Evolutionary conservation across 495 filamentous ascomycete genomes (phyloP), one percentile per base, ranked within the genome.

Genomic region (Aspergillus affinis): DNA sequence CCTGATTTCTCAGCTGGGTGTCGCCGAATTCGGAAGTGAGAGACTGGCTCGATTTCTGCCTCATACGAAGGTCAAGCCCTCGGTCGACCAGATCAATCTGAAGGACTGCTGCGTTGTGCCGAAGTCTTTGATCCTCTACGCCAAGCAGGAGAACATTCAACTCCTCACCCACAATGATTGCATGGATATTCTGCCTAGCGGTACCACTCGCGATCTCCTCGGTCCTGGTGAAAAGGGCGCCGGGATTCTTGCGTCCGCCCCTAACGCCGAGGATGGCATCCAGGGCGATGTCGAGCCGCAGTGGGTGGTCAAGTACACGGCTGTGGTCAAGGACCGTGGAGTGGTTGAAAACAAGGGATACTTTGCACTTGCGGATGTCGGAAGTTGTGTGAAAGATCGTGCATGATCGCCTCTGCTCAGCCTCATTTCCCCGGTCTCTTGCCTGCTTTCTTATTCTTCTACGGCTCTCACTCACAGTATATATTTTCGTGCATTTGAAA

Each of bases 321-420:
- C 95, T 6, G 92, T 98, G n/a, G 91, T 97, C 29, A 90, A 89
- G 70, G 87, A 97, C 71, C 81, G 94, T n/a, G 95, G 94, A 0
- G 94, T 98, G 5, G 91, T 99, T 54, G 94, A 99, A 82, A 96
- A 94, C 69, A 98, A 98, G 78, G 94, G 94, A 15, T 97, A 96
- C 73, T 96, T 96, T 78, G 92, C 92, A 4, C 84, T 86, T 53
- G 93, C 91, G 15, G 86, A 91, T 72, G 71, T 93, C 54, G 77
- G 67, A 61, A 78, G 58, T 53, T 77, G 76, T 62, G 69, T 79
- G 54, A 64, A 75, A 61, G 18, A 60, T 55, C 67, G 58, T 61
- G 48, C 59, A 58, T 70, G 55, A 58, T 20, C 21, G 18, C 9
- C 6, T 46, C 44, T 6, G 10, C 10, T 45, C 44, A 17, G 21